These are phyloP conservation scores for Vinca minor DNA, from an alignment of 257 asterid genomes.

Conservation along the genomic window DNA sequence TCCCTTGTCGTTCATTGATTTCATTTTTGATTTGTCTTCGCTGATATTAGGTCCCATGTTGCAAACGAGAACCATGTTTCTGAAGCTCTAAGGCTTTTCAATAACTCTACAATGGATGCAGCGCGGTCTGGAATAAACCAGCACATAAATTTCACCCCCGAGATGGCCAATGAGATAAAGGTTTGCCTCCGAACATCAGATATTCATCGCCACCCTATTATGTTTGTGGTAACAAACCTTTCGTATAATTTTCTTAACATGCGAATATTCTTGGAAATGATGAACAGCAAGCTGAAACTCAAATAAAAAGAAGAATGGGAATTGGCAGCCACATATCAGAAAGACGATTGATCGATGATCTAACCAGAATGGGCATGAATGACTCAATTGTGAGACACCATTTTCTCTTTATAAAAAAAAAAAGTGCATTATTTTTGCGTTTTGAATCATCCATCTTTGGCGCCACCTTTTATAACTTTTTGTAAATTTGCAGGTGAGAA, in stretches of 20 bases:
- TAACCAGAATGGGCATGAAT: slow-evolving; percentile 83
- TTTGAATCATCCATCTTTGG: too few species aligned
- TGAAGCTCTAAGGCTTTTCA: slow-evolving; percentile 86
- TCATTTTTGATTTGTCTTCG: too few species aligned
- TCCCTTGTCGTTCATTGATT: too few species aligned
- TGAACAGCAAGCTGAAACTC: slow-evolving; percentile 81
- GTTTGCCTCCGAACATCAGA: slow-evolving; percentile 22
- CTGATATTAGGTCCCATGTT: slow-evolving; percentile 47
- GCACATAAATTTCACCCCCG: slow-evolving; percentile 77
- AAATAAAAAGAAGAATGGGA: slow-evolving; percentile 95
- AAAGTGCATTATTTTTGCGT: too few species aligned
- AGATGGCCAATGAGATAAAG: slow-evolving; percentile 84
- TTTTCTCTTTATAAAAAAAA: background rate
- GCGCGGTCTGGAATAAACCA: slow-evolving; percentile 84
- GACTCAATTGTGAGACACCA: slow-evolving; percentile 60
- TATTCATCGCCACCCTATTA: background rate
- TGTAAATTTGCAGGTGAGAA: slow-evolving; percentile 54
- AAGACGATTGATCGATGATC: slow-evolving; percentile 83
- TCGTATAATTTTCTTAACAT: background rate
- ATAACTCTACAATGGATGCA: slow-evolving; percentile 89
- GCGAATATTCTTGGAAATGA: slow-evolving; percentile 2
- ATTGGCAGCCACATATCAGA: slow-evolving; percentile 89
- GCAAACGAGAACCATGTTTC: slow-evolving; percentile 77
- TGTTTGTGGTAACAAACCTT: background rate
- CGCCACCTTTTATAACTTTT: background rate